Evolutionary conservation across 305 asterid genomes (phyloP).

Genomic region (Rubia balearica): DNA sequence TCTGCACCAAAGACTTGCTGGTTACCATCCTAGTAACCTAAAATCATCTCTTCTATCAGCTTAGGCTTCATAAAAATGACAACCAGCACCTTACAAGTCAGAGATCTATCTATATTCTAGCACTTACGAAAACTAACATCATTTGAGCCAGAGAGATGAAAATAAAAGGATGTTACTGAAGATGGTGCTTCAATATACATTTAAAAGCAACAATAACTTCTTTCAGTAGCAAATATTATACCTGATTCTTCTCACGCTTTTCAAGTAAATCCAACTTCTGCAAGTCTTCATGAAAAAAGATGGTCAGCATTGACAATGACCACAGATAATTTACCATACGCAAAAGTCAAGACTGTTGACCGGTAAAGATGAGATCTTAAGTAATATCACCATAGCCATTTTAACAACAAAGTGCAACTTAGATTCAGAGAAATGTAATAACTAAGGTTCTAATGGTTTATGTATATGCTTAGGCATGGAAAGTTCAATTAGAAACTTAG

Average conservation of each 20-base stretch:
- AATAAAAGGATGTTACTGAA: background rate
- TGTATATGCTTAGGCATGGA: too few relatives aligned
- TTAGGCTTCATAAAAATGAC: background rate
- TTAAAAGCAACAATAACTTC: background rate
- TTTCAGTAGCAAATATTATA: background rate
- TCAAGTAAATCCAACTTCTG: constrained; percentile 47
- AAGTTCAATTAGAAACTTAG: background rate
- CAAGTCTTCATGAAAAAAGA: constrained; percentile 22
- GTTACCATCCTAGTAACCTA: background rate
- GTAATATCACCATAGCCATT: background rate
- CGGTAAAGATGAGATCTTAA: background rate
- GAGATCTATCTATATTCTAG: background rate
- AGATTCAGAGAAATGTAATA: background rate
- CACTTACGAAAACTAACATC: background rate
- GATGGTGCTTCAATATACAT: background rate
- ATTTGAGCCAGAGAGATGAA: background rate
- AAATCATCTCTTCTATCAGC: background rate
- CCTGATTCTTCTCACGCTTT: constrained; percentile 43
- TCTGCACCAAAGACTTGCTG: background rate
- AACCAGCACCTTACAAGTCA: background rate
- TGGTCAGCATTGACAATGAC: background rate
- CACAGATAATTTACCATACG: background rate
- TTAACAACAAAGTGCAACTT: background rate
- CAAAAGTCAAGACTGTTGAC: background rate
- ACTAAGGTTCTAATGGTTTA: background rate